Evolutionary conservation across 2,329 filamentous ascomycete species (phyloP).

Genomic region (Penicillium crustosum): DNA sequence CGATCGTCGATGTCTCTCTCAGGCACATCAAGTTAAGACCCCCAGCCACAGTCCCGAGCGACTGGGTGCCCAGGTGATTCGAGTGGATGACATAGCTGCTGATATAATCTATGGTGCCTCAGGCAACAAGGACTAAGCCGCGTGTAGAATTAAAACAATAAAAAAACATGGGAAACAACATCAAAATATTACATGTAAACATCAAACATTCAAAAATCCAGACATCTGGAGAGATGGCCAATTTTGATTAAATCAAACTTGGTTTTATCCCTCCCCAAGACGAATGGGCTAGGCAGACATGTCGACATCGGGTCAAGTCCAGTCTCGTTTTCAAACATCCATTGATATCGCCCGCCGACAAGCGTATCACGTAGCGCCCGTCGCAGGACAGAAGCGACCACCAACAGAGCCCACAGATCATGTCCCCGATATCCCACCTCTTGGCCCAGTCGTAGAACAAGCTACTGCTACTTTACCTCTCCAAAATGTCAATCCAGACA

Average conservation of each 20-base stretch:
- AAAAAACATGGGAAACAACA: background rate
- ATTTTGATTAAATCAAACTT: background rate
- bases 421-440: constrained; percentile 2
- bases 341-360: constrained; percentile 43
- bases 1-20: constrained; percentile 1
- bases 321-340: constrained; percentile 54
- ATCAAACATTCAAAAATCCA: background rate
- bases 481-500: constrained; percentile 10
- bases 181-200: background rate
- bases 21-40: background rate
- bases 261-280: background rate
- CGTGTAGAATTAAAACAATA: background rate
- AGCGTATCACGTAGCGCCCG: constrained; percentile 40
- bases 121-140: background rate
- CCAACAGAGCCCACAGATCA: constrained; percentile 11
- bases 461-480: constrained; percentile 11
- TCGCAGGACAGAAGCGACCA: constrained; percentile 54
- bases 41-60: background rate
- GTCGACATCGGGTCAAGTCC: constrained; percentile 31
- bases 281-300: constrained; percentile 21
- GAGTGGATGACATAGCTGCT: constrained; percentile 1
- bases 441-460: constrained; percentile 2
- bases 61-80: background rate
- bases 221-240: background rate
- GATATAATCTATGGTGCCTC: background rate